Base-by-base conservation (phyloP, 2,329 filamentous ascomycete genomes). In the Rhytidhysteron rufulum region DNA sequence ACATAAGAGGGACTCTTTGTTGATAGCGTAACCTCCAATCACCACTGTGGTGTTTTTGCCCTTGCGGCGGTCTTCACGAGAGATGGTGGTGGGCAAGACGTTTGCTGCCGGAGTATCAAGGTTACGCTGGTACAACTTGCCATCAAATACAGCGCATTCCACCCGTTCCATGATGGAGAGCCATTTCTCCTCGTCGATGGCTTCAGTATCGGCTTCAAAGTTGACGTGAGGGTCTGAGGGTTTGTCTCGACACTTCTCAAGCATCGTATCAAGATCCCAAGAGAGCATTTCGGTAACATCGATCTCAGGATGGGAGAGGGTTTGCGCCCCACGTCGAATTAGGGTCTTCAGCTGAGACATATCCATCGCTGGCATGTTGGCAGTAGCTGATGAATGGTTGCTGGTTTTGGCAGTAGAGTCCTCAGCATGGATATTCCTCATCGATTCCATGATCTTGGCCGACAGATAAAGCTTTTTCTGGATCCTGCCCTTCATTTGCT, bases 401-500 rank as follows among this genome's bases (percentile, higher is more conserved):
- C 47, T 54, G 29, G 37, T 64, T 3, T 51, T 53, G 0, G 39
- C 49, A 1, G 55, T 42, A 4, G 58, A 55, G 1, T 65, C 62
- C 20, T 57, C 55, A 27, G 54, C 50, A 48, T 79, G 73, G 5
- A 78, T 69, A 47, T 73, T 75, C 31, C 72, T 67, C 74, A 80
- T 79, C 2, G 71, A 72, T 44, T 80, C 78, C 0, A 75, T 80
- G 15, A 82, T 76, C 50, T 80, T 82, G 0, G 75, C 69, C 0
- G 77, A 80, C 0, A 82, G 63, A 44, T 82, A 82, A 0, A 81
- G 63, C 58, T 82, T 83, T 66, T 82, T 82, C 5, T 71, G 67
- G n/a, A 79, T 74, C 1, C 76, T 64, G 0, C 74, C 69, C 55
- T 76, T 68, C 73, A 80, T 80, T 42, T 80, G 77, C 44, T 78